These are phyloP conservation scores for Entonaema liquescens DNA, from an alignment of 495 filamentous ascomycete species.

Conservation along the genomic window DNA sequence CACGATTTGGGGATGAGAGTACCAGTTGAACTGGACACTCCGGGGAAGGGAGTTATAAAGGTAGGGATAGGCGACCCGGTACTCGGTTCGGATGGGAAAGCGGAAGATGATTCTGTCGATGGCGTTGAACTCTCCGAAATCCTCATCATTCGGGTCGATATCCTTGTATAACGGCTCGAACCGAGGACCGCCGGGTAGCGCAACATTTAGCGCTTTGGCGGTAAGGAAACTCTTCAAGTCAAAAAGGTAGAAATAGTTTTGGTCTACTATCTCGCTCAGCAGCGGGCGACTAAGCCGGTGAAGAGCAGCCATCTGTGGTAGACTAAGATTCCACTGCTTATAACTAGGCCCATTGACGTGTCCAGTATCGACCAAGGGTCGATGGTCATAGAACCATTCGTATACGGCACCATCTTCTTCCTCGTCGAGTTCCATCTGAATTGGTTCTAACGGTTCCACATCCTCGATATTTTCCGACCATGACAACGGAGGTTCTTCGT, in stretches of 20 bases:
- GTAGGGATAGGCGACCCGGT: slow-evolving; percentile 91
- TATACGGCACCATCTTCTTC: slow-evolving; percentile 89
- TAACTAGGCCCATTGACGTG: slow-evolving; percentile 98
- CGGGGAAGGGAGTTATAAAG: slow-evolving; percentile 96
- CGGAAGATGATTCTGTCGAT: slow-evolving; percentile 99
- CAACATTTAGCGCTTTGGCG: slow-evolving; percentile 96
- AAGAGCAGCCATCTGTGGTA: slow-evolving; percentile 96
- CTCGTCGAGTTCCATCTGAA: slow-evolving; percentile 98
- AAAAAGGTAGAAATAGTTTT: slow-evolving; percentile 99
- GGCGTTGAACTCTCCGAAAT: slow-evolving; percentile 99
- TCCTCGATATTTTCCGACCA: slow-evolving; percentile 99
- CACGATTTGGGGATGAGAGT: slow-evolving; percentile 91
- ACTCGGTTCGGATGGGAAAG: slow-evolving; percentile 93
- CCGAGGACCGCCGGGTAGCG: slow-evolving; percentile 93
- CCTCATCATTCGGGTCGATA: slow-evolving; percentile 98
- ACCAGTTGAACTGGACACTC: slow-evolving; percentile 92
- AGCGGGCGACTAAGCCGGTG: slow-evolving; percentile 92
- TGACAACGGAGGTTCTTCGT: slow-evolving; percentile 96
- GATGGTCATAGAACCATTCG: slow-evolving; percentile 98
- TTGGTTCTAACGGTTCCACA: slow-evolving; percentile 96
- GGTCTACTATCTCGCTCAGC: slow-evolving; percentile 90
- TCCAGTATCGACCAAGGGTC: slow-evolving; percentile 87
- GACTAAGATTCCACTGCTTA: slow-evolving; percentile 91
- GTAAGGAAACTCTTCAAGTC: slow-evolving; percentile 95
- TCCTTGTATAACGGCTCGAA: slow-evolving; percentile 99